Evolutionary conservation across 768 basidiomycete genomes (phyloP), one percentile per base, ranked within the genome.

Genomic region (Termitomyces sp.): DNA sequence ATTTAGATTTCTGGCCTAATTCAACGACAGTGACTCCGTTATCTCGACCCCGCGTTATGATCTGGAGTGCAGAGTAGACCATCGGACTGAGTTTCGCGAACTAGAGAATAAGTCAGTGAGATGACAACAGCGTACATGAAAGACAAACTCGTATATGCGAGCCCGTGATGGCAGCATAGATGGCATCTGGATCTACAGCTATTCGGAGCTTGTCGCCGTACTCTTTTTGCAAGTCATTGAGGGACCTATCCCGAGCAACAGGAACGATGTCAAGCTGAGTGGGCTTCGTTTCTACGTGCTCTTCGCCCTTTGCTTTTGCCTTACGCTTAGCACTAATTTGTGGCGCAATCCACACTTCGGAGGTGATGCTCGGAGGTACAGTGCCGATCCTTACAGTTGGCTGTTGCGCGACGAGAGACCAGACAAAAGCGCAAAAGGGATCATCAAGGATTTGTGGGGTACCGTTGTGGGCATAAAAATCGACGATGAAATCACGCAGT

Each of bases 1-100:
- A 93, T 51, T 83, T 84, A 11, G 93, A 87, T 66, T 83, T 78
- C 64, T 84, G 84, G 27, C 90, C 89, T 15, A 96, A 78, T 34
- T 89, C 82, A 13, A 93, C 83, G 48, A 90, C 86, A 7, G 90
- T 88, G 16, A 91, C 81, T 12, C 93, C 93, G 20, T 80, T 74
- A 58, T 90, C 88, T 59, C 93, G 76, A 3, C 88, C 90, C 39
- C 90, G 81, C n/a, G 91, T 88, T 63, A 96, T 85, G 46, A 93
- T 77, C 68, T 95, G 92, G 15, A 96, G 80, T 6, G 88, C 85
- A 16, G 85, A 83, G 69, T 93, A 95, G 2, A 94, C 89, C 85
- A 89, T 88, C 0, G 88, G 87, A 50, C 87, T 93, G 64, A 95
- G 74, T 70, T 90, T 92, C 0, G 88, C 75, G 46, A 87, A 85